Percentiles rank a stretch among this genome's conserved stretches.
phyloP scores from a whole-genome alignment of 1,139 yeast genomes.

The Yamadazyma kanchanaburiensis region DNA sequence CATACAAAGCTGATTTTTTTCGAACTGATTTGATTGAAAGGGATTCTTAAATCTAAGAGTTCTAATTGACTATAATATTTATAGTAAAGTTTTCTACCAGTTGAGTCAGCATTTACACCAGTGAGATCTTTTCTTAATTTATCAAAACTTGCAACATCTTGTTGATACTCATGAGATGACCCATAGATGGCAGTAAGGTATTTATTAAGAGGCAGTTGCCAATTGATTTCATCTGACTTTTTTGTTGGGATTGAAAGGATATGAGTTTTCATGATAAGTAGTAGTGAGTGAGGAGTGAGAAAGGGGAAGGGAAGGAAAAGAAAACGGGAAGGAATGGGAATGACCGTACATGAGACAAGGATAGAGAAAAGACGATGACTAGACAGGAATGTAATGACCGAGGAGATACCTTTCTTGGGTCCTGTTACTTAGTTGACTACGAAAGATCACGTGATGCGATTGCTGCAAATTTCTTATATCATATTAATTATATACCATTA shows the following conservation, averaged over 20 bases:
- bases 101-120: slow-evolving; percentile 52
- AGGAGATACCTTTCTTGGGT: no score
- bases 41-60: slow-evolving; percentile 71
- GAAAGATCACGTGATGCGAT: no score
- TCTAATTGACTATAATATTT: slow-evolving; percentile 83
- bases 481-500: not conserved
- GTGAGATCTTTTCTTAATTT: slow-evolving; percentile 61
- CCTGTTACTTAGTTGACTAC: no score
- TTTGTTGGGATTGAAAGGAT: slow-evolving; percentile 42
- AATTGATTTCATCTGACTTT: slow-evolving; percentile 59
- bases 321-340: no score
- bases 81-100: slow-evolving; percentile 52
- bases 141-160: slow-evolving; percentile 54
- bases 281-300: no score
- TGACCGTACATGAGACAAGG: no score
- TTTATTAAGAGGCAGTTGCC: slow-evolving; percentile 59
- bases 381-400: no score
- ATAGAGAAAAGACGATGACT: no score
- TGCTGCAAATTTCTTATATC: not conserved
- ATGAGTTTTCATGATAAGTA: slow-evolving; percentile 42
- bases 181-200: slow-evolving; percentile 69
- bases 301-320: no score
- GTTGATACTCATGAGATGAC: slow-evolving; percentile 50
- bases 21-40: slow-evolving; percentile 55
- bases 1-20: slow-evolving; percentile 66